phyloP scores from a whole-genome alignment of 306 rosid genomes.

The Luffa aegyptiaca region DNA sequence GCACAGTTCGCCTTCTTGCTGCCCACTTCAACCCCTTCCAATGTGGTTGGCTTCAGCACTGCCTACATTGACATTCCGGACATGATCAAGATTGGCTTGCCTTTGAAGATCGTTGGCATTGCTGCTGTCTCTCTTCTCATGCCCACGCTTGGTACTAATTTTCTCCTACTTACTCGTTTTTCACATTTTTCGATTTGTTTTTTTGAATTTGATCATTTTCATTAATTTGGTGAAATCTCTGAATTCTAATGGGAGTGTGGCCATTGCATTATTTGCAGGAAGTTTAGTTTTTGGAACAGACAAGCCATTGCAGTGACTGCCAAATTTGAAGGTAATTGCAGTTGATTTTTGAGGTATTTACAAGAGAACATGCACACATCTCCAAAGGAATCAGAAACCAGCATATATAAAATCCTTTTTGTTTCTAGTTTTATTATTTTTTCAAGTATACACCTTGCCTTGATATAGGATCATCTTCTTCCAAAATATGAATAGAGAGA shows the following conservation, averaged over 20 bases:
- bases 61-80: conserved; percentile 61
- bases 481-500: neutral
- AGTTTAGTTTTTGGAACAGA: conserved; percentile 44
- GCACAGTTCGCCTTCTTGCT: conserved; percentile 70
- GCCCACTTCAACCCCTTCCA: conserved; percentile 77
- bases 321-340: neutral
- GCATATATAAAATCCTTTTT: neutral
- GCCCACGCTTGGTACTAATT: conserved; percentile 66
- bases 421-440: neutral
- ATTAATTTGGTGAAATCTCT: neutral
- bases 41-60: conserved; percentile 67
- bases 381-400: neutral
- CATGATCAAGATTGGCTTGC: conserved; percentile 68
- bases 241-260: neutral
- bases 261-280: conserved; percentile 37
- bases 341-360: neutral
- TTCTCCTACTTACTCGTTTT: no score
- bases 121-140: conserved; percentile 43
- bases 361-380: neutral
- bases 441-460: neutral
- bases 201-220: no score
- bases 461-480: neutral
- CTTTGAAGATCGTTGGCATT: conserved; percentile 60
- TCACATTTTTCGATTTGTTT: no score
- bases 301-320: conserved; percentile 8